A percentile compares a stretch with the other conserved stretches of the same genome.
Conservation (phyloP, 2,329 filamentous ascomycete species). For the Arthrobotrys sinensis region DNA sequence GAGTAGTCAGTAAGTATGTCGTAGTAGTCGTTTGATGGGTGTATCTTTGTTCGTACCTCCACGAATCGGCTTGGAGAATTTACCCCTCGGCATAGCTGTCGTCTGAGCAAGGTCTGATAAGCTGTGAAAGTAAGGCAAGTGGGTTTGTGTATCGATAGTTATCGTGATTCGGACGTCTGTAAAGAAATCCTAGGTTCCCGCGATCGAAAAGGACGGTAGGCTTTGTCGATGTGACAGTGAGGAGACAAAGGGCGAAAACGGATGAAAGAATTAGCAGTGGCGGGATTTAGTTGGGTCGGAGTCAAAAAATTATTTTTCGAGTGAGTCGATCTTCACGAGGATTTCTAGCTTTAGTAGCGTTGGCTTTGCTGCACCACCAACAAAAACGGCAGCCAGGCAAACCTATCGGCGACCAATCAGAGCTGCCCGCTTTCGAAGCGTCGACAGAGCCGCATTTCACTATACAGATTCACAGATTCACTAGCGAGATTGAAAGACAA, state of each 20-base stretch:
- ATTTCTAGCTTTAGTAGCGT: constrained; percentile 6
- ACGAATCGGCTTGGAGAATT: constrained; percentile 52
- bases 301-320: constrained; percentile 10
- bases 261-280: background rate
- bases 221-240: background rate
- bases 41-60: constrained; percentile 34
- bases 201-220: constrained; percentile 5
- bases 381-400: constrained; percentile 44
- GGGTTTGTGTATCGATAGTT: background rate
- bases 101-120: background rate
- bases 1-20: background rate
- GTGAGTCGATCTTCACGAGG: constrained; percentile 37
- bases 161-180: background rate
- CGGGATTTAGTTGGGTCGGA: background rate
- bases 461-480: background rate
- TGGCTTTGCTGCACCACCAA: constrained; percentile 30
- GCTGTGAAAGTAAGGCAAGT: background rate
- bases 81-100: constrained; percentile 46
- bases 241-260: background rate
- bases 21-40: background rate
- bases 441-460: constrained; percentile 34
- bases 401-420: constrained; percentile 44
- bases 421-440: constrained; percentile 46
- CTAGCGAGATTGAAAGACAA: background rate
- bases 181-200: background rate